A percentile compares a stretch with the other conserved stretches of the same genome.
These are phyloP conservation scores for Xanthoconium separans DNA, from an alignment of 1,284 basidiomycete species.

Conservation along the genomic window DNA sequence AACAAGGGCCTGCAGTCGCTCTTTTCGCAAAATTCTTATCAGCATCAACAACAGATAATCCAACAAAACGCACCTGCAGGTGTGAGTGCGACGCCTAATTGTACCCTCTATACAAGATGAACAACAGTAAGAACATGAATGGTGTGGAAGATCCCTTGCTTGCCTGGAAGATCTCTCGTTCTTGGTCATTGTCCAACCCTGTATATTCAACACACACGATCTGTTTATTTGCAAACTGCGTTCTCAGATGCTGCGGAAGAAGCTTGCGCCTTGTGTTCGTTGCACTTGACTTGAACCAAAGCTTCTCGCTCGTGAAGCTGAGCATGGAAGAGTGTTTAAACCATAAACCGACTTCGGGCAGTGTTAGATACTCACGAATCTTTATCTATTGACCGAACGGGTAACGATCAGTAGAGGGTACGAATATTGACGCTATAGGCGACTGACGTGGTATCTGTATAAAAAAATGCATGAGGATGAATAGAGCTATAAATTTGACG, in stretches of 20 bases:
- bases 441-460: constrained; percentile 38
- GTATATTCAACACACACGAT: constrained; percentile 52
- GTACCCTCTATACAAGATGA: constrained; percentile 40
- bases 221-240: constrained; percentile 45
- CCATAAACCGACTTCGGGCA: neutral
- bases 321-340: neutral
- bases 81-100: constrained; percentile 37
- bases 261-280: constrained; percentile 27
- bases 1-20: constrained; percentile 47
- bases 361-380: constrained; percentile 37
- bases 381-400: constrained; percentile 30
- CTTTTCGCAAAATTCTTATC: constrained; percentile 25
- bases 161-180: constrained; percentile 38
- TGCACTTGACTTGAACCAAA: constrained; percentile 37
- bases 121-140: neutral
- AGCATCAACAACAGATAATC: neutral
- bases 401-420: constrained; percentile 5
- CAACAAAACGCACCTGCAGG: constrained; percentile 40
- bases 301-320: constrained; percentile 39
- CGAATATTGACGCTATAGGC: neutral
- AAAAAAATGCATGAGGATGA: neutral
- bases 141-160: constrained; percentile 2
- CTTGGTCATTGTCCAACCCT: constrained; percentile 36
- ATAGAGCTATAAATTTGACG: neutral
- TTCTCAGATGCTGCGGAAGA: constrained; percentile 22